A percentile compares a stretch with the other conserved stretches of the same genome.
phyloP scores from a whole-genome alignment of 2,329 filamentous ascomycete genomes.

The Scedosporium aurantiacum region DNA sequence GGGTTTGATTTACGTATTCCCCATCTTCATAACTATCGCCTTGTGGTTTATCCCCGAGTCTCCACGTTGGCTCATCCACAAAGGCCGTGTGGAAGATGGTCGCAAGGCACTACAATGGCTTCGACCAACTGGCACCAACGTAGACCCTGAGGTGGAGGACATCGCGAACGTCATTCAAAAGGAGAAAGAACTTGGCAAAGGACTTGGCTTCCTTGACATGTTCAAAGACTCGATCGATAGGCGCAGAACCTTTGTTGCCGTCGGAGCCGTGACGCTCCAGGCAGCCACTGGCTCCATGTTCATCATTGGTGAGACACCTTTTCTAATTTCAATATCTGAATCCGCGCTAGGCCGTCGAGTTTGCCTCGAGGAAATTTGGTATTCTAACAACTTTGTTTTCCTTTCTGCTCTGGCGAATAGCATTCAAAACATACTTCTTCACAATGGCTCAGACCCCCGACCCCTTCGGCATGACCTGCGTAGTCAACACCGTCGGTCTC shows the following conservation, averaged over 20 bases:
- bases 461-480: slow-evolving; percentile 39
- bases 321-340: background rate
- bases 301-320: slow-evolving; percentile 18
- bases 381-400: no score
- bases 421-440: slow-evolving; percentile 42
- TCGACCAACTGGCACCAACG: slow-evolving; percentile 19
- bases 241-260: slow-evolving; percentile 27
- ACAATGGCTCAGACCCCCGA: slow-evolving; percentile 37
- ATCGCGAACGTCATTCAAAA: slow-evolving; percentile 25
- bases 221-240: slow-evolving; percentile 32
- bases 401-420: slow-evolving; percentile 16
- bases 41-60: slow-evolving; percentile 28
- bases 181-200: slow-evolving; percentile 21
- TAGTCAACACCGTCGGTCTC: slow-evolving; percentile 35
- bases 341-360: background rate
- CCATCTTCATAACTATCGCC: slow-evolving; percentile 21
- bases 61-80: slow-evolving; percentile 22
- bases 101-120: background rate
- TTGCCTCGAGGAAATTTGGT: no score
- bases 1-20: slow-evolving; percentile 25
- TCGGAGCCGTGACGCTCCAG: slow-evolving; percentile 29
- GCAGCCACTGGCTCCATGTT: slow-evolving; percentile 34
- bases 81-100: background rate
- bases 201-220: slow-evolving; percentile 28
- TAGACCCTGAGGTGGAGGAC: slow-evolving; percentile 24